Conservation (phyloP, 768 basidiomycete genomes). For the Russula olivacea region DNA sequence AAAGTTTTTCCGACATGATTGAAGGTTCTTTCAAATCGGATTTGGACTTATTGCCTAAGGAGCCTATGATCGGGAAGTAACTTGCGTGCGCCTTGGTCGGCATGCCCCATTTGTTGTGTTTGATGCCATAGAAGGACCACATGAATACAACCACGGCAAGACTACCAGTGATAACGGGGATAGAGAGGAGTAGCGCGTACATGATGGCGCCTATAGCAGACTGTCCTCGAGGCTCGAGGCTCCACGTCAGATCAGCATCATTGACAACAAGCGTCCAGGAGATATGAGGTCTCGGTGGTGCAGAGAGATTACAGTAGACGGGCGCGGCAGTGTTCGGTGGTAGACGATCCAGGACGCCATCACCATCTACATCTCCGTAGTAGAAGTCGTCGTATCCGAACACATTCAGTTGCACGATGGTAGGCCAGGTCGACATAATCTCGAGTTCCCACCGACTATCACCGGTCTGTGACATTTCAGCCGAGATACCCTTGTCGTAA, state of each 20-base stretch:
- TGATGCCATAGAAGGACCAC: slow-evolving; percentile 96
- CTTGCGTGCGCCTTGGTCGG: slow-evolving; percentile 60
- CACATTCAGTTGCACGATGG: slow-evolving; percentile 84
- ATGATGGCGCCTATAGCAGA: slow-evolving; percentile 78
- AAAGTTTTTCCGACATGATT: slow-evolving; percentile 67
- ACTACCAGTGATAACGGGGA: slow-evolving; percentile 80
- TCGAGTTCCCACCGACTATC: slow-evolving; percentile 79
- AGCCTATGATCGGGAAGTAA: slow-evolving; percentile 86
- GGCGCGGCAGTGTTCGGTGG: slow-evolving; percentile 82
- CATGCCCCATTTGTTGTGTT: slow-evolving; percentile 87
- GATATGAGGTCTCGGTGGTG: slow-evolving; percentile 81
- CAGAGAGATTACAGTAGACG: slow-evolving; percentile 88
- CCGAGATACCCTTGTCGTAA: slow-evolving; percentile 73
- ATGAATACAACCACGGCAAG: slow-evolving; percentile 84
- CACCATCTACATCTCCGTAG: slow-evolving; percentile 85
- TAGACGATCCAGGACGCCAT: slow-evolving; percentile 84
- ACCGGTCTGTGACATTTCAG: slow-evolving; percentile 57
- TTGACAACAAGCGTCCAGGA: slow-evolving; percentile 82
- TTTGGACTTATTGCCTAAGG: slow-evolving; percentile 56
- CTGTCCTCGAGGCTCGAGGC: slow-evolving; percentile 74
- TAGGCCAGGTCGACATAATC: slow-evolving; percentile 88
- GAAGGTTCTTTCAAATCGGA: slow-evolving; percentile 61
- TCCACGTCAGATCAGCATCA: slow-evolving; percentile 72
- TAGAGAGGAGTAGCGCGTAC: slow-evolving; percentile 74
- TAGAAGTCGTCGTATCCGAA: slow-evolving; percentile 89